phyloP scores from a whole-genome alignment of 148 eudicot genomes.

The Tetragonia tetragonoides region DNA sequence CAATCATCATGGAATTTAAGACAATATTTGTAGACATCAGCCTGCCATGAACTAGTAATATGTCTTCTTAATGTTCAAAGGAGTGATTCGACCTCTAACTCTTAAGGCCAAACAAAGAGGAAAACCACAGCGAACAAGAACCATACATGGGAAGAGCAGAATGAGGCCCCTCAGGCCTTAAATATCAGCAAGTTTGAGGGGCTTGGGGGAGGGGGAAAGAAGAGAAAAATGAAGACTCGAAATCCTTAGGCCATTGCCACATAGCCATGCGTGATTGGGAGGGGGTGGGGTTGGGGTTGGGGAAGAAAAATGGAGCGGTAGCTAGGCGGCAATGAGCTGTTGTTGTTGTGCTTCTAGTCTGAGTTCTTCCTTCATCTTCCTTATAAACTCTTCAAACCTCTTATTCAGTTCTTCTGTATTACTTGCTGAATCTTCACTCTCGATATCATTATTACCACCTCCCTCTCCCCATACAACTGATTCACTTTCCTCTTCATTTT shows the following conservation, averaged over 20 bases:
- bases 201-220: neutral
- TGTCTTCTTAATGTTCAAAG: too few species aligned
- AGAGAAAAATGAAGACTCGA: neutral
- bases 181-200: too few species aligned
- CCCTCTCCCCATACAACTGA: conserved; percentile 6
- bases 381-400: conserved; percentile 48
- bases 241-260: too few species aligned
- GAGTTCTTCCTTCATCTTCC: conserved; percentile 49
- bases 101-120: too few species aligned
- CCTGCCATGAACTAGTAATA: too few species aligned
- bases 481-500: conserved; percentile 2
- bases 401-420: conserved; percentile 43
- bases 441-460: conserved; percentile 4
- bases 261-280: too few species aligned
- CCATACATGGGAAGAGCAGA: too few species aligned
- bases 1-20: neutral
- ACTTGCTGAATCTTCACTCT: conserved; percentile 15
- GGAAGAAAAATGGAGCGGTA: neutral
- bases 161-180: too few species aligned
- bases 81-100: too few species aligned
- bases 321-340: conserved; percentile 24
- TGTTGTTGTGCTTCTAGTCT: conserved; percentile 31
- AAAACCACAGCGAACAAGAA: neutral
- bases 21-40: too few species aligned
- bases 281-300: too few species aligned